Base-by-base conservation (phyloP, 805 yeast species). In the Yamadazyma kitorensis region DNA sequence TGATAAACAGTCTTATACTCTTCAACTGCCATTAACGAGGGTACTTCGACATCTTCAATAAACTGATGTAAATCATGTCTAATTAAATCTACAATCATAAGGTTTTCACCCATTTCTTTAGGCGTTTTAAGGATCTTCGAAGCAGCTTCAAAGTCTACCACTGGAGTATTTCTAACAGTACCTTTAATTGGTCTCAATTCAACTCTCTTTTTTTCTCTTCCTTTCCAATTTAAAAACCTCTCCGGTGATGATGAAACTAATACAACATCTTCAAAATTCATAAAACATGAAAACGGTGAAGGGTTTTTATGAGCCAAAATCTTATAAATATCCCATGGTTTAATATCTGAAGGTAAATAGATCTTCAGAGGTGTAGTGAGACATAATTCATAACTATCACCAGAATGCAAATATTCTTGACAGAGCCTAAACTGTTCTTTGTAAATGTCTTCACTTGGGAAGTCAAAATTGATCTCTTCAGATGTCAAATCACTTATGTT, bases 181-280 rank as follows among this genome's bases (percentile, higher is more conserved):
- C 99, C 99, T 55, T 93, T 93, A 37, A 93, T 93, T 2, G 99
- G 99, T 35, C 98, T 70, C 52, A 93, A 70, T 57, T 93, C 95
- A 38, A 93, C 83, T 15, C 43, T 45, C 43, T 62, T 62, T 11
- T 33, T 36, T 8, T 47, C 40, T 0, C 58, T 52, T 35, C 71
- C 65, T 29, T 53, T 70, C 96, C 98, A 94, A 2, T 81, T 73
- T 33, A 94, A 54, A 51, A 93, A 94, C 43, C 98, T 68, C 56
- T 93, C 99, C 0, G 99, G 99, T 0, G 98, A 91, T 0, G 96
- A 82, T 2, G 96, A 86, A 2, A 91, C 68, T 20, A 93, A 61
- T 9, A 70, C 66, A 17, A 74, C 73, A 41, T 80, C 83, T 2
- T 65, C 71, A 48, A 91, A 84, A 31, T 78, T 70, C 67, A 93